Evolutionary conservation across 768 basidiomycete genomes (phyloP).

Genomic region (Termitomyces sp.): DNA sequence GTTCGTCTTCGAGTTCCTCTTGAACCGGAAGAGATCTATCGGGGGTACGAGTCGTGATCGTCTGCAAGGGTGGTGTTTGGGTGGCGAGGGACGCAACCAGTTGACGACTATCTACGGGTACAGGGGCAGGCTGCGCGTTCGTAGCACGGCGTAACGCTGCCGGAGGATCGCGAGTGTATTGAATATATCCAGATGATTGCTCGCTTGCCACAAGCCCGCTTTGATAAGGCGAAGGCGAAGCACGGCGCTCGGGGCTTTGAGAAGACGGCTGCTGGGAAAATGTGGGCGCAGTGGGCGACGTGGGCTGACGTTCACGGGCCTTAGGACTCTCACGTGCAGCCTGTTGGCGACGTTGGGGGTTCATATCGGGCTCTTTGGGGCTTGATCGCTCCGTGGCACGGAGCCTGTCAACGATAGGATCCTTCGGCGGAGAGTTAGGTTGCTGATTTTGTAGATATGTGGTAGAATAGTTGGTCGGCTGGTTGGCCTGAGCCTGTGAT

Average conservation of each 20-base stretch:
- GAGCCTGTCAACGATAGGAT: slow-evolving; percentile 48
- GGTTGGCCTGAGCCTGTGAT: slow-evolving; percentile 38
- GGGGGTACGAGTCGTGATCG: slow-evolving; percentile 50
- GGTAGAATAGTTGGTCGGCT: slow-evolving; percentile 24
- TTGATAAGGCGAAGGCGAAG: slow-evolving; percentile 47
- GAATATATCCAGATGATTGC: slow-evolving; percentile 35
- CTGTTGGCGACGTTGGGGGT: slow-evolving; percentile 30
- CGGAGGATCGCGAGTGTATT: slow-evolving; percentile 45
- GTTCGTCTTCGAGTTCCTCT: slow-evolving; percentile 70
- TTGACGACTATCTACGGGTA: slow-evolving; percentile 20
- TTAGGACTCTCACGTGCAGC: slow-evolving; percentile 43
- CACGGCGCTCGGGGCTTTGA: slow-evolving; percentile 48
- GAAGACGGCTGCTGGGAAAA: slow-evolving; percentile 30
- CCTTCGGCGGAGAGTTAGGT: slow-evolving; percentile 42
- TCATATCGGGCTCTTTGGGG: slow-evolving; percentile 45
- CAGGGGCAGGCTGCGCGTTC: slow-evolving; percentile 8
- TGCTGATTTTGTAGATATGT: slow-evolving; percentile 21
- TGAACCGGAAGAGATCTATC: slow-evolving; percentile 74
- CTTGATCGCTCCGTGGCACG: slow-evolving; percentile 47
- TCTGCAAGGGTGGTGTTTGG: slow-evolving; percentile 53
- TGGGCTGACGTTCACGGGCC: slow-evolving; percentile 37
- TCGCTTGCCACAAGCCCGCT: slow-evolving; percentile 43
- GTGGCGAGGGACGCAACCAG: slow-evolving; percentile 32
- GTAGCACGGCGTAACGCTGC: slow-evolving; percentile 23
- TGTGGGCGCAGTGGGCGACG: slow-evolving; percentile 27